Evolutionary conservation across 768 basidiomycete species (phyloP), one percentile per base, ranked within the genome.

Genomic region (Roridomyces roridus): DNA sequence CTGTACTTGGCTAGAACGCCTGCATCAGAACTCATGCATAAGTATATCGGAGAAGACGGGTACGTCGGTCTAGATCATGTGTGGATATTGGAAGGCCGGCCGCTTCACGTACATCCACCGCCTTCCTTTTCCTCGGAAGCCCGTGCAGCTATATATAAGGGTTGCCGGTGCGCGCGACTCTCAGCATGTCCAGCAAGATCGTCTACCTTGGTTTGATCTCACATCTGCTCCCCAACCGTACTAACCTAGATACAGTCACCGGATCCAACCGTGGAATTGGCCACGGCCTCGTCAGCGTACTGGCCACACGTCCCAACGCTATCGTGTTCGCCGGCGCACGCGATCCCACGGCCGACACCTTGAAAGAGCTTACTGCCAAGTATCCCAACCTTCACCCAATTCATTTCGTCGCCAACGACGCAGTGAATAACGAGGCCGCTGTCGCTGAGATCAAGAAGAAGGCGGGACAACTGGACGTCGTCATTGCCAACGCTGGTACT

Each of bases 401-500:
- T 12, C 6, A 46, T 7, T 29, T 46, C 25, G 25, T 25, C 20
- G 7, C 25, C 6, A 25, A n/a, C 9, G 25, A 46, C 44, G n/a
- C 9, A 25, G n/a, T 21, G 10, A 25, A 23, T n/a, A 46, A 46
- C 25, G 44, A 20, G n/a, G 44, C 44, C 6, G 44, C 44, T n/a
- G 20, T 29, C 44, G 44, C 44, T 25, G 24, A 25, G 24, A 46
- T 46, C 25, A 26, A 46, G 44, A 46, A 26, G 25, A 29, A 7
- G 6, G 44, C 25, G 6, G 44, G 44, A 7, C n/a, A 26, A 12
- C 21, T 46, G 6, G 44, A 46, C 18, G 44, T 46, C 18, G 20
- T 46, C n/a, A 46, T 46, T 21, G 44, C 44, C n/a, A 46, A 46
- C 20, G 44, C 44, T n/a, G 44, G 44, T 46, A 26, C n/a, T 31